Percentiles rank a stretch among this genome's conserved stretches.
phyloP scores from a whole-genome alignment of 2,329 filamentous ascomycete species.

The Didymella pomorum region DNA sequence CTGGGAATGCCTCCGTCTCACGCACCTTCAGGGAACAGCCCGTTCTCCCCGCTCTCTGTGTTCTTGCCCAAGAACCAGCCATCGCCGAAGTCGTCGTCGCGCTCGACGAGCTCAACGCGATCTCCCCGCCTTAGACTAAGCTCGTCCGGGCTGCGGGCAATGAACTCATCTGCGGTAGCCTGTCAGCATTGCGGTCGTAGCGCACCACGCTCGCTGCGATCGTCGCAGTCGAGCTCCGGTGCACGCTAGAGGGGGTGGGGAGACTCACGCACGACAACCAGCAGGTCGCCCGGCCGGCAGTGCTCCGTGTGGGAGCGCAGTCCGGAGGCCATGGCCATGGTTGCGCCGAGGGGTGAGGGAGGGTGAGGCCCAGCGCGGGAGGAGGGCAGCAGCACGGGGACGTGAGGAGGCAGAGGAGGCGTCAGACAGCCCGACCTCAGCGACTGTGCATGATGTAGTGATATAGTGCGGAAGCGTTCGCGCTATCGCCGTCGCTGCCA shows the following conservation, averaged over 20 bases:
- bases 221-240: not conserved
- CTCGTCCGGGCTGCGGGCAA: conserved; percentile 90
- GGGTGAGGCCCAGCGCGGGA: conserved; percentile 3
- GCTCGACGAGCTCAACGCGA: conserved; percentile 81
- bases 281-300: conserved; percentile 70
- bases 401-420: conserved; percentile 6
- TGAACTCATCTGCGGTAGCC: conserved; percentile 77
- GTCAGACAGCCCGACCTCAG: conserved; percentile 19
- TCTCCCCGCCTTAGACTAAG: conserved; percentile 86
- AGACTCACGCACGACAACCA: conserved; percentile 75
- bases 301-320: conserved; percentile 52
- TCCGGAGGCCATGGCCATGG: conserved; percentile 35
- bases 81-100: conserved; percentile 88
- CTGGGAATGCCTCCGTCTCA: not conserved
- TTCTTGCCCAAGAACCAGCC: conserved; percentile 85
- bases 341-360: conserved; percentile 11
- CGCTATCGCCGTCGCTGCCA: conserved; percentile 15
- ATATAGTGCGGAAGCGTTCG: conserved; percentile 12
- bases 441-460: conserved; percentile 15
- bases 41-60: conserved; percentile 74
- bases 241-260: conserved; percentile 1
- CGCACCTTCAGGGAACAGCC: conserved; percentile 82
- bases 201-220: not conserved
- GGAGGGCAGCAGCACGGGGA: conserved; percentile 1
- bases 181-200: conserved; percentile 17